These are phyloP conservation scores for Fusarium tupiense DNA, from an alignment of 2,329 filamentous ascomycete species.

Conservation along the genomic window DNA sequence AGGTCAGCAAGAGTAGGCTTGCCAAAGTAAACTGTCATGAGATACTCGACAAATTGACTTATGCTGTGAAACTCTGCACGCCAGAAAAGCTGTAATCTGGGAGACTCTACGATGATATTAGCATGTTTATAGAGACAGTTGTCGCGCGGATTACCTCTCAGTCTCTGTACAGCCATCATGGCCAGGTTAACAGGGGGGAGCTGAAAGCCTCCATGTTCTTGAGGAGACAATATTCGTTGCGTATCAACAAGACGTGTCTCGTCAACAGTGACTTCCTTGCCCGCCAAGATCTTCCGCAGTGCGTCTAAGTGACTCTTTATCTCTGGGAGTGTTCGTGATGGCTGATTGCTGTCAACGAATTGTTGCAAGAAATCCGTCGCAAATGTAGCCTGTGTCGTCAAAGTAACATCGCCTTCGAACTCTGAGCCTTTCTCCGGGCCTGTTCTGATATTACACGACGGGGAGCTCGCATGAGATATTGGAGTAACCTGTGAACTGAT, in stretches of 20 bases:
- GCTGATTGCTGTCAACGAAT: constrained; percentile 4
- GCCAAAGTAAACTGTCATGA: constrained; percentile 17
- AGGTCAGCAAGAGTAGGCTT: constrained; percentile 9
- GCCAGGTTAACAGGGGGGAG: neutral
- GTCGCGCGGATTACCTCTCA: neutral
- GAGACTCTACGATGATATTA: neutral
- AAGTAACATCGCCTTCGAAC: neutral
- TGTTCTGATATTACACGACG: neutral
- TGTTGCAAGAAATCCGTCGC: neutral
- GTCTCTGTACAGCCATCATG: constrained; percentile 8
- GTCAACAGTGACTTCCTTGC: fast-evolving
- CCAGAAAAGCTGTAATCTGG: neutral
- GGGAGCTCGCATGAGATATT: neutral
- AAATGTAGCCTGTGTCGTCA: constrained; percentile 1
- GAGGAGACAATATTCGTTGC: neutral
- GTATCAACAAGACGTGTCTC: neutral
- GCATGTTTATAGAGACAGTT: fast-evolving
- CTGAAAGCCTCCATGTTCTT: neutral
- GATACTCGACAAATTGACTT: constrained; percentile 8
- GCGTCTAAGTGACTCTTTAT: neutral
- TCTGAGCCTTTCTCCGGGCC: neutral
- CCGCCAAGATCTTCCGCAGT: neutral
- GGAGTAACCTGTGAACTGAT: neutral
- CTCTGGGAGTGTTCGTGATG: neutral
- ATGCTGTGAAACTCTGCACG: neutral